A percentile compares a stretch with the other conserved stretches of the same genome.
phyloP scores from a whole-genome alignment of 2,329 filamentous ascomycete genomes.

The Cercospora nicotianae region DNA sequence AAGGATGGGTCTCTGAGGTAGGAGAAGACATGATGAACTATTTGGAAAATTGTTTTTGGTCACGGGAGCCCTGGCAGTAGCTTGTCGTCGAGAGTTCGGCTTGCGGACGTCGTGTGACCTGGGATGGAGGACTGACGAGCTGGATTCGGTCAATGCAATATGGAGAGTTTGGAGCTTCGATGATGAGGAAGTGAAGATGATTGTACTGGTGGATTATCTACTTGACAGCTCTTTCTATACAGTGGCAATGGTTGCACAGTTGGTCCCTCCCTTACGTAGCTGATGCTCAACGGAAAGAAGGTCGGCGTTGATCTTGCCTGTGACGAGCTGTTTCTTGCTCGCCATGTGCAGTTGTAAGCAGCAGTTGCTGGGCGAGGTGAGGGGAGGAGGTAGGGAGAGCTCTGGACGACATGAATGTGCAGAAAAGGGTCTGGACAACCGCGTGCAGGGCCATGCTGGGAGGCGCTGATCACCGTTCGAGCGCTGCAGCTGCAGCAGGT shows the following conservation, averaged over 20 bases:
- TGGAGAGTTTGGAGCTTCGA: background rate
- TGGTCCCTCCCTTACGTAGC: background rate
- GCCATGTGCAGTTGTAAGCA: background rate
- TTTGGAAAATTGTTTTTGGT: slow-evolving; percentile 11
- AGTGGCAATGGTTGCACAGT: background rate
- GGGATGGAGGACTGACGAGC: background rate
- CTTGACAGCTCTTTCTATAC: background rate
- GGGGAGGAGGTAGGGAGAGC: background rate
- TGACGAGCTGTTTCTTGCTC: background rate
- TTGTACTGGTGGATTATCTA: background rate
- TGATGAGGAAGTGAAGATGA: background rate
- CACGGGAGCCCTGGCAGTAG: slow-evolving; percentile 7
- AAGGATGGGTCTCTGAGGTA: slow-evolving; percentile 15
- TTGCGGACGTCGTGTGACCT: background rate
- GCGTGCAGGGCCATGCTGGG: background rate
- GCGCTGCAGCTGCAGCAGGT: background rate
- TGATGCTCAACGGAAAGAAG: slow-evolving; percentile 2
- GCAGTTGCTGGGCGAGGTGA: background rate
- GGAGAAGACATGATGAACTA: slow-evolving; percentile 9
- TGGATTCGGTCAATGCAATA: background rate
- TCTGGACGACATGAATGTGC: background rate
- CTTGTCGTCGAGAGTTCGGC: background rate
- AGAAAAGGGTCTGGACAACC: background rate
- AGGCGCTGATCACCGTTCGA: background rate
- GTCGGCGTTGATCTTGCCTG: background rate